Conservation (phyloP, 2,329 filamentous ascomycete species). For the Xylaria sp. region DNA sequence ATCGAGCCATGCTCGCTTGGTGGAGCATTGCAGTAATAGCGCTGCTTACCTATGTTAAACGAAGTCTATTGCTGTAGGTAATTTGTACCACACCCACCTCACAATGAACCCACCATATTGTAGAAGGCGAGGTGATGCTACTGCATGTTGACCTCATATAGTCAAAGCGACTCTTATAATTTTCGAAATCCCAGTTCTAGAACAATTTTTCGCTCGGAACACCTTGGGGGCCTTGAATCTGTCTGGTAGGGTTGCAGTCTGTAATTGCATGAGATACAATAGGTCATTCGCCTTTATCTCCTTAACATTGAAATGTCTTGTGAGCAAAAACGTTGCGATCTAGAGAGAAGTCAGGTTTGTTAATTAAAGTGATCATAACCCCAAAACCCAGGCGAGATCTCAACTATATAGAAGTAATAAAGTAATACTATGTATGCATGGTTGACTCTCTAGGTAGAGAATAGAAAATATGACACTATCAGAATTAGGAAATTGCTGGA, state of each 20-base stretch:
- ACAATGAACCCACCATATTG: neutral
- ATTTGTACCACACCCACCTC: neutral
- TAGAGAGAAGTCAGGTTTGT: neutral
- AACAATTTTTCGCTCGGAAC: neutral
- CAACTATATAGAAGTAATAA: neutral
- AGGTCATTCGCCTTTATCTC: neutral
- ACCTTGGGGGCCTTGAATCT: too few species aligned
- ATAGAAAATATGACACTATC: neutral
- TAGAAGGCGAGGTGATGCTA: neutral
- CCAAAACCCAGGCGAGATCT: neutral
- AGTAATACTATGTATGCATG: neutral
- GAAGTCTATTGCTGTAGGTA: neutral
- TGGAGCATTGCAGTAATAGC: neutral
- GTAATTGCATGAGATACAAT: neutral
- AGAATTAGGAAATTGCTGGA: neutral
- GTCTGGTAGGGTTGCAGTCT: too few species aligned
- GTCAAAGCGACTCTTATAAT: neutral
- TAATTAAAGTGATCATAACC: neutral
- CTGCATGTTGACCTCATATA: constrained; percentile 3
- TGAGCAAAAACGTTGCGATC: neutral
- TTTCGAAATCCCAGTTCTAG: neutral
- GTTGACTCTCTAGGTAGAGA: neutral
- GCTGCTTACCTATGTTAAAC: neutral
- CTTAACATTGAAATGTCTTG: neutral
- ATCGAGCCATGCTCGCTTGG: neutral